Base-by-base conservation (phyloP, 768 basidiomycete species). In the Lanmaoa rubissima region DNA sequence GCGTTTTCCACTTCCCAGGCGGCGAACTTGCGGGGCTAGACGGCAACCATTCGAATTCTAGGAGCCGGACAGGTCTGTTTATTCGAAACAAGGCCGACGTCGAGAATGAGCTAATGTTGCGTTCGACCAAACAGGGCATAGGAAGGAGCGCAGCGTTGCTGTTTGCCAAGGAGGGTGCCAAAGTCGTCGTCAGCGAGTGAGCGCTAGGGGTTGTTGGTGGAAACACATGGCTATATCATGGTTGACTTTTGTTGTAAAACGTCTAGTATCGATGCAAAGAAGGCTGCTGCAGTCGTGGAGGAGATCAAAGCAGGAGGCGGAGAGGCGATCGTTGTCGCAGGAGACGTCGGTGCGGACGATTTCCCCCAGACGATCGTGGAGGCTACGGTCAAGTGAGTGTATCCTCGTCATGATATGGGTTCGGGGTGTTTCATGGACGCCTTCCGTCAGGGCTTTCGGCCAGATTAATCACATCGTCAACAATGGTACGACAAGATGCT, bases 391-490 rank as follows among this genome's bases (percentile, higher is more conserved):
- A 75, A 82, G 90, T 91, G 63, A 65, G 87, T 79, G 82, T 76
- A 5, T n/a, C 28, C 24, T 48, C 8, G 26, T 34, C 39, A 19
- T 10, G 19, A 14, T 4, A 16, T 14, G 2, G 34, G 14, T 26
- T 4, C 43, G 9, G 42, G 32, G 44, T 24, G 44, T 24, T 34
- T 56, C 12, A 48, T 21, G 13, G 13, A 48, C 10, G 21, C 32
- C 34, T 26, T n/a, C 16, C 16, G 40, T 32, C 65, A 91, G 87
- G 57, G 84, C 86, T 60, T 93, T 85, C 61, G 91, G 90, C 26
- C 88, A 90, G 68, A 85, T 94, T 48, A 91, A 94, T 72, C 90
- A 93, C 68, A 89, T 93, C 51, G 79, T 93, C 34, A 92, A 92
- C 74, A 93, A 93, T 60, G 86, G 84, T 80, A 31, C 48, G 76